A percentile compares a stretch with the other conserved stretches of the same genome.
These are phyloP conservation scores for Licmophora abbreviata DNA, from an alignment of 108 stramenopile genomes.

Conservation along the genomic window DNA sequence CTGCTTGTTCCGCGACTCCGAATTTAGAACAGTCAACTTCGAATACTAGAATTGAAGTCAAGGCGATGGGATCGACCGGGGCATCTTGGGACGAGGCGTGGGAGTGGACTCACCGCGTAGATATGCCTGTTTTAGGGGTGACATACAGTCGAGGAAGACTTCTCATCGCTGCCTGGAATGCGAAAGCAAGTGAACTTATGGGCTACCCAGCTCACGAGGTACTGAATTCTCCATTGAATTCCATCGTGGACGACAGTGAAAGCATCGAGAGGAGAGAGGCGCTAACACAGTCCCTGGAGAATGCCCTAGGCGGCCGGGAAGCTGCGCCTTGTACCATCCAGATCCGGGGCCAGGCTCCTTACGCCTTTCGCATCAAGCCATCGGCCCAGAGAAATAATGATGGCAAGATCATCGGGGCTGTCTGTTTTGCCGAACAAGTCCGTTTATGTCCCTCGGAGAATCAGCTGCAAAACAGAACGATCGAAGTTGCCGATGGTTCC, in stretches of 20 bases:
- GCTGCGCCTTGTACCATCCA: conserved; percentile 11
- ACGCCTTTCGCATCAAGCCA: conserved; percentile 10
- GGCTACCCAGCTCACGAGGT: conserved; percentile 25
- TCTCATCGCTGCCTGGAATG: no score
- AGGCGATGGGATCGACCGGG: no score
- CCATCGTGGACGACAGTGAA: no score
- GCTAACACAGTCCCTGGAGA: conserved; percentile 5
- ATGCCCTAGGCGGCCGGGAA: conserved; percentile 7
- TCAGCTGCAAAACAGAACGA: conserved; percentile 12
- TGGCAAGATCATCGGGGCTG: conserved; percentile 5
- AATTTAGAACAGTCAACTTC: no score
- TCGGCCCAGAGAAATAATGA: conserved; percentile 5
- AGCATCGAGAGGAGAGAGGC: no score
- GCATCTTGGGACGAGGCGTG: no score
- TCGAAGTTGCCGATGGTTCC: conserved; percentile 11
- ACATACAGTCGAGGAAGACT: no score
- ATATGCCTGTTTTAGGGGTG: no score
- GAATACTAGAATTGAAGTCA: no score
- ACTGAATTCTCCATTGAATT: conserved; percentile 22
- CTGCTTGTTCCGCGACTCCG: no score
- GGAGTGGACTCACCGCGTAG: no score
- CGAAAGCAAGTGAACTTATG: conserved; percentile 4
- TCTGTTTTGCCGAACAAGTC: conserved; percentile 10
- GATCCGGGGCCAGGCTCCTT: conserved; percentile 2
- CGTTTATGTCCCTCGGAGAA: conserved; percentile 8